These are phyloP conservation scores for Solanum lignicaule DNA, from an alignment of 257 asterid species.

Conservation along the genomic window DNA sequence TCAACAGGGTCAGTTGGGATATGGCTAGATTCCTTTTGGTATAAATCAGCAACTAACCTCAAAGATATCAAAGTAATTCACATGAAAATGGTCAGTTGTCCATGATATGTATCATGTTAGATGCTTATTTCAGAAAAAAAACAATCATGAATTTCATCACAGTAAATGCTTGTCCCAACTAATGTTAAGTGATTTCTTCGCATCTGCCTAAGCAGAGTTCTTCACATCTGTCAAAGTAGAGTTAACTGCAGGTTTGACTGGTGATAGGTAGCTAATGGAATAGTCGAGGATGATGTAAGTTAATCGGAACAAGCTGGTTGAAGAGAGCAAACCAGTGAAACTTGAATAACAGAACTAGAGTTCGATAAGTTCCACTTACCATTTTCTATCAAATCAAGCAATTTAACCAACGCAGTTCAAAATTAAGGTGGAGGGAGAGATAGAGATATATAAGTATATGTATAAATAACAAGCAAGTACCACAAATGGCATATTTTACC, in stretches of 20 bases:
- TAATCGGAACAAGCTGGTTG: neutral
- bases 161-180: neutral
- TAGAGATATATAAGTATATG: neutral
- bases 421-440: neutral
- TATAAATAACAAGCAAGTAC: neutral
- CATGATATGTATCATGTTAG: neutral
- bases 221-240: neutral
- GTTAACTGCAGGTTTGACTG: neutral
- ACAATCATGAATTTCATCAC: neutral
- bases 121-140: neutral
- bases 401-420: neutral
- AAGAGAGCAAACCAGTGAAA: neutral
- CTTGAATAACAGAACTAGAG: neutral
- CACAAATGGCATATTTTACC: neutral
- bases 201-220: neutral
- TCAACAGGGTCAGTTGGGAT: slow-evolving; percentile 71
- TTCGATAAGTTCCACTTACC: too few species aligned
- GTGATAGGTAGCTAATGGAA: neutral
- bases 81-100: neutral
- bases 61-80: slow-evolving; percentile 35
- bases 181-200: neutral
- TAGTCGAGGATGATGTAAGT: neutral
- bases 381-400: neutral
- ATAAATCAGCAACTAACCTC: slow-evolving; percentile 42
- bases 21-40: slow-evolving; percentile 59